Base-by-base conservation (phyloP, 2,329 filamentous ascomycete species). In the Colletotrichum falcatum region DNA sequence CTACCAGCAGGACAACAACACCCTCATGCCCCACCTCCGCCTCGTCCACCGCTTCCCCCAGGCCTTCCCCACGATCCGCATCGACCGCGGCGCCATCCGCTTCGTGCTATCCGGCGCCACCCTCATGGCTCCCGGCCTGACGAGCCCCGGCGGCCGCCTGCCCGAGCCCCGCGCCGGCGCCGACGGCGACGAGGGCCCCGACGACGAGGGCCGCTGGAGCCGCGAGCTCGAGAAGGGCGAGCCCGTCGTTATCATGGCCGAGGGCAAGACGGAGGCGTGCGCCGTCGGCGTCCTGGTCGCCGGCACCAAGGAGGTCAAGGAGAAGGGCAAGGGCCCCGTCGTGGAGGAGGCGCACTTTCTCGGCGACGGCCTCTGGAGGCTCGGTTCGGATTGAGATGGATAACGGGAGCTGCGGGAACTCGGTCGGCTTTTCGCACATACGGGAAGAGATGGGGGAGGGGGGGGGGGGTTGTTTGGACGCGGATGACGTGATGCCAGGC, bases 71-170 rank as follows among this genome's bases (percentile, higher is more conserved):
- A 92, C 89, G 62, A 87, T 99, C 68, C 92, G 95, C 70, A 97
- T 98, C 80, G 96, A 99, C 81, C 90, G 96, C 60, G 96, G 96
- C 72, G 96, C 96, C 6, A 98, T 99, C 78, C 93, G 96, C 72
- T 99, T 99, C 83, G 95, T 99, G 33, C 89, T 99, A 1, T 93
- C 91, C 1, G 96, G 96, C 54, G 96, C 96, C 0, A 94, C 95
- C 18, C 90, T 99, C 73, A 99, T 99, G 96, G 95, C 94, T 1
- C 96, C 96, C 0, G 96, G 96, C 0, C 82, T 99, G 75, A 99
- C 96, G 35, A 94, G 90, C 26, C 82, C 90, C 0, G 96, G 96
- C 0, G 96, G 96, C 0, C 81, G 93, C 58, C 82, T 99, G 76
- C 96, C 96, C 0, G 83, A 88, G 72, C 80, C 83, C 7, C 74